Evolutionary conservation across 441 rosid genomes (phyloP).

Genomic region (Aquilaria agallochum): DNA sequence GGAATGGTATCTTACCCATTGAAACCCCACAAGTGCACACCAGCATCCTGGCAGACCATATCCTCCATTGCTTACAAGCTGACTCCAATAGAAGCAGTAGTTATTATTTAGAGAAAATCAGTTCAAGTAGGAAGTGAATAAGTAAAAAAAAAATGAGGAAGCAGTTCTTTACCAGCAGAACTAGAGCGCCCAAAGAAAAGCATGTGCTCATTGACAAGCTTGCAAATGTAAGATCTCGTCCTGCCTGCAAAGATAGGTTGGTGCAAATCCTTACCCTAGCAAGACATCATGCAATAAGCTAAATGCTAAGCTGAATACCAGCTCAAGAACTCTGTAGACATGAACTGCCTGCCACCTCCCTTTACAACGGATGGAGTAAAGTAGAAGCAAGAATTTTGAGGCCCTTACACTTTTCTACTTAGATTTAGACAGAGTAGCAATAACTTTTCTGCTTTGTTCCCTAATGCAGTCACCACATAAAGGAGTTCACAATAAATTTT

Average conservation of each 20-base stretch:
- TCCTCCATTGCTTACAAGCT: slow-evolving; percentile 34
- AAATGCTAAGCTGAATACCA: no score
- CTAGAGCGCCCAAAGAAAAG: slow-evolving; percentile 60
- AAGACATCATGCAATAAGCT: no score
- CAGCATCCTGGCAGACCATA: slow-evolving; percentile 63
- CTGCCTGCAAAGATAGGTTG: slow-evolving; percentile 49
- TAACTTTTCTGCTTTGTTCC: background rate
- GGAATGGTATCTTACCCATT: slow-evolving; percentile 54
- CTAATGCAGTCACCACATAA: background rate
- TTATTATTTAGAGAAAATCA: background rate
- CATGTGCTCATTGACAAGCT: slow-evolving; percentile 79
- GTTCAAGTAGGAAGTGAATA: background rate
- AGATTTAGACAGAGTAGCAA: background rate
- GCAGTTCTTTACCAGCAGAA: slow-evolving; percentile 43
- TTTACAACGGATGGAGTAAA: no score
- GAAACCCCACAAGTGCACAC: slow-evolving; percentile 67
- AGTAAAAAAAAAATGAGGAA: background rate
- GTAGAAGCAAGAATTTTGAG: no score
- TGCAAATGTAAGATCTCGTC: slow-evolving; percentile 75
- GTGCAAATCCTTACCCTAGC: no score
- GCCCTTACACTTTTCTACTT: no score
- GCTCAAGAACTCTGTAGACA: no score
- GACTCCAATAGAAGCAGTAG: slow-evolving; percentile 1
- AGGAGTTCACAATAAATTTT: background rate
- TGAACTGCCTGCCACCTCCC: no score